Evolutionary conservation across 306 rosid genomes (phyloP).

Genomic region (Echinosophora koreensis): DNA sequence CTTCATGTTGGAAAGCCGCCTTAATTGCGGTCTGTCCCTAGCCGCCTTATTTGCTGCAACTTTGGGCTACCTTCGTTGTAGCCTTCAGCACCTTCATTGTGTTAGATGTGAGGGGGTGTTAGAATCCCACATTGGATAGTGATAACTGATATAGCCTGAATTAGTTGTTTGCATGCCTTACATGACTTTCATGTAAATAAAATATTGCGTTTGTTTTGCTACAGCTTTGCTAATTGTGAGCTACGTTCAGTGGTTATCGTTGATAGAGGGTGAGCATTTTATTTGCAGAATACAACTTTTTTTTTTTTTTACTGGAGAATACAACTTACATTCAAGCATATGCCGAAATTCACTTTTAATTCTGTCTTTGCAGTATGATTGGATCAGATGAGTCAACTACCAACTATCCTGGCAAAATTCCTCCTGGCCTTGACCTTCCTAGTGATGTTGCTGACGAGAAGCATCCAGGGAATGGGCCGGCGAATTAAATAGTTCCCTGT

Average conservation of each 20-base stretch:
- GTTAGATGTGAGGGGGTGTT: no score
- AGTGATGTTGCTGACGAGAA: conserved; percentile 72
- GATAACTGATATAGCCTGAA: no score
- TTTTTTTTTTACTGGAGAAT: neutral
- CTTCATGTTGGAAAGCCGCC: neutral
- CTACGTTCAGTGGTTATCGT: conserved; percentile 83
- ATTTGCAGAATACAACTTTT: conserved; percentile 6
- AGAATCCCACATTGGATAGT: no score
- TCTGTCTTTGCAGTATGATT: conserved; percentile 60
- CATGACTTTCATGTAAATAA: conserved; percentile 31
- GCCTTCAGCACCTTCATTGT: no score
- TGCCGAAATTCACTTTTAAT: conserved; percentile 8
- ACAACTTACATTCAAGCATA: conserved; percentile 1
- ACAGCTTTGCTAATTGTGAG: conserved; percentile 92
- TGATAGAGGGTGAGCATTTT: conserved; percentile 75
- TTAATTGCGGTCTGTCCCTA: no score
- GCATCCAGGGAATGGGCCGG: conserved; percentile 44
- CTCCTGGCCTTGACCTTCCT: conserved; percentile 77
- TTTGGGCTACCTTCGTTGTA: no score
- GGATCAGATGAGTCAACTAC: conserved; percentile 72
- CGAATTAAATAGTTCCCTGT: conserved; percentile 34
- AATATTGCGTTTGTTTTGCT: conserved; percentile 3
- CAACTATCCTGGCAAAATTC: conserved; percentile 79
- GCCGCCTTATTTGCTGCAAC: no score
- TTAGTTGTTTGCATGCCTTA: neutral